These are phyloP conservation scores for Mycena epipterygia DNA, from an alignment of 768 basidiomycete genomes.

Conservation along the genomic window DNA sequence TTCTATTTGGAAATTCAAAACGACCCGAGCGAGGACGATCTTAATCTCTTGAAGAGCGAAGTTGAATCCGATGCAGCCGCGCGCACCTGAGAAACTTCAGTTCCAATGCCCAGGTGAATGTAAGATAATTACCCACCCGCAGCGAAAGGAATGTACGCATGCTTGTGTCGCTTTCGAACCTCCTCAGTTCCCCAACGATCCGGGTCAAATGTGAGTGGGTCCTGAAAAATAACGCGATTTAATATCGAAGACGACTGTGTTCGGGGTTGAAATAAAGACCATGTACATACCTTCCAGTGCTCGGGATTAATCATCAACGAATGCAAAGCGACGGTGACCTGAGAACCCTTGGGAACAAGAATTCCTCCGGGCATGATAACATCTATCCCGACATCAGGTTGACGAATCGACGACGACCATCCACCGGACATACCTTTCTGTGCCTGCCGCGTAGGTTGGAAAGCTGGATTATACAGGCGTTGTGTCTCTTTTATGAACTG, in stretches of 20 bases:
- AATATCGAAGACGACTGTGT: neutral
- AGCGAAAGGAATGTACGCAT: constrained; percentile 33
- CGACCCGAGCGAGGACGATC: neutral
- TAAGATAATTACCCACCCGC: constrained; percentile 7
- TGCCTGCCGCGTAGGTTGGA: constrained; percentile 24
- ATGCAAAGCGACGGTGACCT: constrained; percentile 24
- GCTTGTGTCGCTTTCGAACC: constrained; percentile 26
- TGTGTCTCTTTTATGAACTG: constrained; percentile 27
- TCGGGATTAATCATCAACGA: constrained; percentile 22
- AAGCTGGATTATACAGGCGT: constrained; percentile 21
- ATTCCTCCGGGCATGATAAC: constrained; percentile 16
- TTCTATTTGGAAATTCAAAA: constrained; percentile 24
- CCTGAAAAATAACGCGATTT: neutral
- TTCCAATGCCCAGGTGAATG: neutral
- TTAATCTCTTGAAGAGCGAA: constrained; percentile 29
- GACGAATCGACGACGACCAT: neutral
- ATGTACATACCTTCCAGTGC: constrained; percentile 15
- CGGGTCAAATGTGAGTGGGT: constrained; percentile 32
- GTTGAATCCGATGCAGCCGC: constrained; percentile 33
- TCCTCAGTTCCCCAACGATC: constrained; percentile 32
- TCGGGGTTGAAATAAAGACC: neutral
- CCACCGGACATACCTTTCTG: constrained; percentile 3
- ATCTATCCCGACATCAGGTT: neutral
- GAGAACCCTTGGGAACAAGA: constrained; percentile 15
- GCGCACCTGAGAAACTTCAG: neutral